Percentiles rank a stretch among this genome's conserved stretches.
Conservation (phyloP, 2,329 filamentous ascomycete genomes). For the Arthrobotrys megalospora region DNA sequence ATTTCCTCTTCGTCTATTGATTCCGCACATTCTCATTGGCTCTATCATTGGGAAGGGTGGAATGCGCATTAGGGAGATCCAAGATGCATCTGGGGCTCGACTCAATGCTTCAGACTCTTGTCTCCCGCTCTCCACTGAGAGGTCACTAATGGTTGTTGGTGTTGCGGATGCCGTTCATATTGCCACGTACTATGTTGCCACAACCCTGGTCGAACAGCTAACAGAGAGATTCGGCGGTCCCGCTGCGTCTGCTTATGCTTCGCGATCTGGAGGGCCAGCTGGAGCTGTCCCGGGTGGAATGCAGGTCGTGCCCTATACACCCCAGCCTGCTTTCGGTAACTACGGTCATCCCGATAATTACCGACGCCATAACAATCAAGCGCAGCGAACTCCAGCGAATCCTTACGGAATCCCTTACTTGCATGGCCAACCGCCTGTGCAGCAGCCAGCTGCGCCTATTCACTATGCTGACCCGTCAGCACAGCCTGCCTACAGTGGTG, state of each 20-base stretch:
- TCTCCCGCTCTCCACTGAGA: constrained; percentile 93
- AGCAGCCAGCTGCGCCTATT: constrained; percentile 77
- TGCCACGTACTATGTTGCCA: constrained; percentile 97
- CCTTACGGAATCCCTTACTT: constrained; percentile 80
- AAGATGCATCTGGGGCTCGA: constrained; percentile 95
- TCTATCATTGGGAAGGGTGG: constrained; percentile 99
- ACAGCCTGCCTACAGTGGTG: constrained; percentile 80
- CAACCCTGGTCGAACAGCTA: constrained; percentile 96
- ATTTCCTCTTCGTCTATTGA: constrained; percentile 93
- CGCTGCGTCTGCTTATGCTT: constrained; percentile 96
- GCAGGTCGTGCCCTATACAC: constrained; percentile 98
- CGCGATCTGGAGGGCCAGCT: constrained; percentile 90
- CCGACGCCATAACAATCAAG: constrained; percentile 80
- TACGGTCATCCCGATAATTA: constrained; percentile 92
- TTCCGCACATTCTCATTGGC: constrained; percentile 96
- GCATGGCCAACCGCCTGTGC: constrained; percentile 77
- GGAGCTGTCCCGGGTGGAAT: constrained; percentile 96
- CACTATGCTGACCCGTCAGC: constrained; percentile 85
- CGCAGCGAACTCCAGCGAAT: constrained; percentile 82
- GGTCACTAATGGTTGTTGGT: constrained; percentile 96
- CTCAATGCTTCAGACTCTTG: constrained; percentile 97
- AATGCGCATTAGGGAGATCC: constrained; percentile 95
- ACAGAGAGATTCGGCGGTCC: constrained; percentile 97
- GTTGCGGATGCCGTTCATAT: constrained; percentile 99
- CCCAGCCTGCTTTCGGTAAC: constrained; percentile 91